These are phyloP conservation scores for Xylariaceae sp. DNA, from an alignment of 2,329 filamentous ascomycete genomes.

Conservation along the genomic window DNA sequence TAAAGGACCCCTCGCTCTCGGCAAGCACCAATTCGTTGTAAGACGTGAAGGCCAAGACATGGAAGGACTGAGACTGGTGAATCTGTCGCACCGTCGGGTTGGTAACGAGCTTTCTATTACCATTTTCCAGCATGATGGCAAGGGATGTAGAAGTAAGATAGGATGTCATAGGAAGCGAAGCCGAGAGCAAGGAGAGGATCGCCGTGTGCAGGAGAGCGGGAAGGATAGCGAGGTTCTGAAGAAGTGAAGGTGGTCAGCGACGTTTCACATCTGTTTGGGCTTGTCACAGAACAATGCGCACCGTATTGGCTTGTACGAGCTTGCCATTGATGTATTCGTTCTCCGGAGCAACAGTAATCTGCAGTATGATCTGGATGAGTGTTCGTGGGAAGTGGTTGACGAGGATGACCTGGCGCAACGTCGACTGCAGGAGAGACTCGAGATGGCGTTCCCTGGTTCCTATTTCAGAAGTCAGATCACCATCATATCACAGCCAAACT, in stretches of 20 bases:
- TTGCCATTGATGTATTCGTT: constrained; percentile 60
- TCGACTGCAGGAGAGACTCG: constrained; percentile 67
- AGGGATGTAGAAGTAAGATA: constrained; percentile 63
- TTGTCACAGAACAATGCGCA: constrained; percentile 36
- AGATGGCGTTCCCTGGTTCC: constrained; percentile 75
- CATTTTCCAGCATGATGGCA: constrained; percentile 46
- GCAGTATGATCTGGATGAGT: constrained; percentile 76
- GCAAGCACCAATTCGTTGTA: constrained; percentile 66
- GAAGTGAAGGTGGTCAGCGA: constrained; percentile 21
- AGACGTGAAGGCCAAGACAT: constrained; percentile 79
- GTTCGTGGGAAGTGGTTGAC: constrained; percentile 70
- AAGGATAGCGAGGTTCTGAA: constrained; percentile 70
- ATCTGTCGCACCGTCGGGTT: constrained; percentile 61
- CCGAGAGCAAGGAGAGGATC: constrained; percentile 72
- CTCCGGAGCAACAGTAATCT: constrained; percentile 64
- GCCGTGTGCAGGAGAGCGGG: constrained; percentile 78
- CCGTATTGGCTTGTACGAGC: constrained; percentile 54
- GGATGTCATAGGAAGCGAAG: constrained; percentile 71
- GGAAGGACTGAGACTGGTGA: constrained; percentile 61
- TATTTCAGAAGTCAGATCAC: constrained; percentile 27
- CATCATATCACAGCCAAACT: constrained; percentile 15
- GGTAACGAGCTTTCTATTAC: constrained; percentile 41
- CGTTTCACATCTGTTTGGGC: not conserved
- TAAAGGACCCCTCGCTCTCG: constrained; percentile 78
- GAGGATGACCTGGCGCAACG: constrained; percentile 68